Percentiles rank a stretch among this genome's conserved stretches.
Evolutionary conservation across 306 rosid species (phyloP).

Genomic region (Astragalus membranaceus): DNA sequence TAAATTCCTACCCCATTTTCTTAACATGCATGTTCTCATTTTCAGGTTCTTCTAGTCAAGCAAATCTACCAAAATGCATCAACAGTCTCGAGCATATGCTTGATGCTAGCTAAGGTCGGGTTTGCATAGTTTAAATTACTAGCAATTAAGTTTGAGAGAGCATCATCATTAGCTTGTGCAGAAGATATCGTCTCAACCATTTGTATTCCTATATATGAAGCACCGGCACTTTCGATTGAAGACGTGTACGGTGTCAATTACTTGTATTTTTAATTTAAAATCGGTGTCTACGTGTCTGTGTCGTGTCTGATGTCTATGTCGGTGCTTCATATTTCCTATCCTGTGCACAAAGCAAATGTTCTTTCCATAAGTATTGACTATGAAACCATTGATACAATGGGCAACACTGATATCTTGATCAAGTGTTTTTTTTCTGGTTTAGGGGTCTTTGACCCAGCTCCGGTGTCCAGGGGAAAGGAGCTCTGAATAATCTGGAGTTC

Average conservation of each 20-base stretch:
- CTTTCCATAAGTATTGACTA: background rate
- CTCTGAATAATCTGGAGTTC: too few species aligned
- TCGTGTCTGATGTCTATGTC: too few species aligned
- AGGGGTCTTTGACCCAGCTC: too few species aligned
- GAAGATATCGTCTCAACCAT: background rate
- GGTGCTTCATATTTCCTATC: too few species aligned
- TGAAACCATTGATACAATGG: background rate
- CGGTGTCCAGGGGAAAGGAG: too few species aligned
- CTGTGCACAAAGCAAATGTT: background rate
- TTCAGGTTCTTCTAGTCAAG: slow-evolving; percentile 67
- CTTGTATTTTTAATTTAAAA: too few species aligned
- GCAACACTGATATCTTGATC: background rate
- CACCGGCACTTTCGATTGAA: too few species aligned
- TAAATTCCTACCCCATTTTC: too few species aligned
- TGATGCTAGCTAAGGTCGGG: slow-evolving; percentile 85
- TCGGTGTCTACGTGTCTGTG: too few species aligned
- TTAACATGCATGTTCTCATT: slow-evolving; percentile 11
- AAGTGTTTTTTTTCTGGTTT: too few species aligned
- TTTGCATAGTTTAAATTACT: background rate
- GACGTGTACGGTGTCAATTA: too few species aligned
- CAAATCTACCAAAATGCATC: slow-evolving; percentile 66
- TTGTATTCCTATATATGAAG: too few species aligned
- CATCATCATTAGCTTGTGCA: background rate
- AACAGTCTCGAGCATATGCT: slow-evolving; percentile 84
- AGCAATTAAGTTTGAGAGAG: background rate